phyloP scores from a whole-genome alignment of 257 asterid genomes.

The Nicotiana tabacum region DNA sequence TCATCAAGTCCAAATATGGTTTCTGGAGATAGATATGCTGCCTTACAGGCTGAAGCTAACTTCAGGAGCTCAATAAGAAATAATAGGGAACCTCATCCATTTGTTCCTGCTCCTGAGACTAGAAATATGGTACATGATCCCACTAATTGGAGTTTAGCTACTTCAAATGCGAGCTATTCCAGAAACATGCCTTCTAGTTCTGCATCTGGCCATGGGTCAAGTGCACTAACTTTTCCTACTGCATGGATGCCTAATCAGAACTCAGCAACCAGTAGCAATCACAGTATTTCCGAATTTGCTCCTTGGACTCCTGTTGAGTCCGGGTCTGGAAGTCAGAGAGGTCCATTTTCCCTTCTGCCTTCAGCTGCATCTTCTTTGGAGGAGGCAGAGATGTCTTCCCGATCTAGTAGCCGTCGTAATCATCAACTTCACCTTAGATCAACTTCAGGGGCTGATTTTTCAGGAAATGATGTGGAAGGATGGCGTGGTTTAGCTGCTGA shows the following conservation, averaged over 20 bases:
- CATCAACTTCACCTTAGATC: slow-evolving; percentile 40
- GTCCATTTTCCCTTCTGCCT: slow-evolving; percentile 42
- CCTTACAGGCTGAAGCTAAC: slow-evolving; percentile 35
- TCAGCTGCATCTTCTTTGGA: slow-evolving; percentile 37
- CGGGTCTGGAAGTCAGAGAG: slow-evolving; percentile 50
- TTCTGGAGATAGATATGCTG: slow-evolving; percentile 44
- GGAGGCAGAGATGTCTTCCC: slow-evolving; percentile 16
- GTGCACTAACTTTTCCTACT: slow-evolving; percentile 31
- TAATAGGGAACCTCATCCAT: slow-evolving; percentile 39
- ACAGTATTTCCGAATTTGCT: slow-evolving; percentile 36
- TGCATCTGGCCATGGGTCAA: slow-evolving; percentile 30
- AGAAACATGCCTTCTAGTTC: slow-evolving; percentile 44
- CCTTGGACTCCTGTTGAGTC: slow-evolving; percentile 51
- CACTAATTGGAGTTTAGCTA: slow-evolving; percentile 56
- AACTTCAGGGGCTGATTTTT: slow-evolving; percentile 35
- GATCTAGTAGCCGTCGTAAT: slow-evolving; percentile 29
- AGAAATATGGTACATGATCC: slow-evolving; percentile 46
- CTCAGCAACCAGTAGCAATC: slow-evolving; percentile 38
- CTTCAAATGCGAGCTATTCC: slow-evolving; percentile 44
- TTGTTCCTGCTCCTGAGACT: slow-evolving; percentile 43
- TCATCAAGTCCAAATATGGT: slow-evolving; percentile 36
- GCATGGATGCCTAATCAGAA: slow-evolving; percentile 54
- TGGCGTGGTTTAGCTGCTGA: slow-evolving; percentile 63
- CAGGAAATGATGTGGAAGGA: slow-evolving; percentile 40
- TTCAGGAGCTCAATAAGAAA: slow-evolving; percentile 42